Evolutionary conservation across 208 protist species (phyloP).

Genomic region (Angomonas deanei): DNA sequence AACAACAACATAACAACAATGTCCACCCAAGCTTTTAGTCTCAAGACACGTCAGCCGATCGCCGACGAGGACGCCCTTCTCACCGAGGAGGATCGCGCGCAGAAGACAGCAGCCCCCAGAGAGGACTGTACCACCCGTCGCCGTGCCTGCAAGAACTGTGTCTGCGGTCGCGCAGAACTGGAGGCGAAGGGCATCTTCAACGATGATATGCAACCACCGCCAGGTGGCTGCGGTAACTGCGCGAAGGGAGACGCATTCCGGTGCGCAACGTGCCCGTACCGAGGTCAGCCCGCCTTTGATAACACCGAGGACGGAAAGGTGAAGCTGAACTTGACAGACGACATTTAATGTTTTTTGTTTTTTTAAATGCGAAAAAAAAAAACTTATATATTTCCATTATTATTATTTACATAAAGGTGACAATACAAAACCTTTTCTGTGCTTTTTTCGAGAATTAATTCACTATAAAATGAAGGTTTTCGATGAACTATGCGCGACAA

Average conservation of each 20-base stretch:
- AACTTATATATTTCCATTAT: slow-evolving; percentile 2
- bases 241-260: slow-evolving; percentile 86
- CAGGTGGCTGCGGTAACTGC: slow-evolving; percentile 86
- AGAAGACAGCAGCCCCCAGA: slow-evolving; percentile 32
- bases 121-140: slow-evolving; percentile 80
- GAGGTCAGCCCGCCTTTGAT: slow-evolving; percentile 81
- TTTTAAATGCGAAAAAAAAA: background rate
- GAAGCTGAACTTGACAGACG: slow-evolving; percentile 74
- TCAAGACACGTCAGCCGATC: slow-evolving; percentile 75
- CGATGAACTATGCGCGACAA: background rate
- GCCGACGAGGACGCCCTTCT: slow-evolving; percentile 70
- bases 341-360: slow-evolving; percentile 58
- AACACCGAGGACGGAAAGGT: slow-evolving; percentile 81
- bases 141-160: slow-evolving; percentile 86
- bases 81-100: slow-evolving; percentile 58
- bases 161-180: slow-evolving; percentile 76
- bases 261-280: slow-evolving; percentile 84
- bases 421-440: slow-evolving; percentile 7
- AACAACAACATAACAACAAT: background rate
- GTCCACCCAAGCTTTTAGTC: slow-evolving; percentile 64
- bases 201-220: slow-evolving; percentile 36
- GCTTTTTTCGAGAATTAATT: slow-evolving; percentile 7
- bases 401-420: slow-evolving; percentile 5
- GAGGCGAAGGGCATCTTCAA: slow-evolving; percentile 40
- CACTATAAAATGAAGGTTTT: background rate